These are phyloP conservation scores for Claviceps humidiphila DNA, from an alignment of 2,329 filamentous ascomycete species.

Conservation along the genomic window DNA sequence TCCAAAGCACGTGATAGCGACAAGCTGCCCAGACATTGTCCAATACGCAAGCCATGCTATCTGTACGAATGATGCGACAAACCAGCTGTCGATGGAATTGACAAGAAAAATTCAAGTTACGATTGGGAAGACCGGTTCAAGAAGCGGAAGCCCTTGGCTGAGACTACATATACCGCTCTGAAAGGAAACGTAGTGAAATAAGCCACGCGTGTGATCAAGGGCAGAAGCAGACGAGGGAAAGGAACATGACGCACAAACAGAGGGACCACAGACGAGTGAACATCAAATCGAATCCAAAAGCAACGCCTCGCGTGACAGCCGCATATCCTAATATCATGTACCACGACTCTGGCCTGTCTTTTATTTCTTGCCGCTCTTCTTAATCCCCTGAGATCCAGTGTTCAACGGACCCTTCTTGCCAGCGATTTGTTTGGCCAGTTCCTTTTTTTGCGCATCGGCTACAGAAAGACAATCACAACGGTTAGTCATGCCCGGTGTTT, in stretches of 20 bases:
- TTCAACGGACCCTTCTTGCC: constrained; percentile 83
- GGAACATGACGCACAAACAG: too few relatives aligned
- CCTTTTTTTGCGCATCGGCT: constrained; percentile 36
- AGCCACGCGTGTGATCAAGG: background rate
- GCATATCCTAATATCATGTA: background rate
- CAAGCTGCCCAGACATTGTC: too few relatives aligned
- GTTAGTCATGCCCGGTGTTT: background rate
- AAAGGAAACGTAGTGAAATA: too few relatives aligned
- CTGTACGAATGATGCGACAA: too few relatives aligned
- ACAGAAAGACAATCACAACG: background rate
- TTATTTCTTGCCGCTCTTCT: constrained; percentile 98
- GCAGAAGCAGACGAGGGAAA: background rate
- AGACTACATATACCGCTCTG: too few relatives aligned
- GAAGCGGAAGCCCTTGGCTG: too few relatives aligned
- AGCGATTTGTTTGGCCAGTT: constrained; percentile 58
- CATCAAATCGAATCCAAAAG: background rate
- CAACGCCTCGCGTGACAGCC: background rate
- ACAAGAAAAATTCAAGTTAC: too few relatives aligned
- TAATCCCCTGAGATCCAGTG: constrained; percentile 77
- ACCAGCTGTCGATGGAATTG: too few relatives aligned
- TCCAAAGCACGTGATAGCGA: too few relatives aligned
- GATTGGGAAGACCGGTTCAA: too few relatives aligned
- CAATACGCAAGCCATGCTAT: too few relatives aligned
- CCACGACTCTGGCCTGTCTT: background rate
- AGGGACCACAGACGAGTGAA: background rate